Conservation (phyloP, 176 grass and related monocot species). For the Musa schizocarpa region DNA sequence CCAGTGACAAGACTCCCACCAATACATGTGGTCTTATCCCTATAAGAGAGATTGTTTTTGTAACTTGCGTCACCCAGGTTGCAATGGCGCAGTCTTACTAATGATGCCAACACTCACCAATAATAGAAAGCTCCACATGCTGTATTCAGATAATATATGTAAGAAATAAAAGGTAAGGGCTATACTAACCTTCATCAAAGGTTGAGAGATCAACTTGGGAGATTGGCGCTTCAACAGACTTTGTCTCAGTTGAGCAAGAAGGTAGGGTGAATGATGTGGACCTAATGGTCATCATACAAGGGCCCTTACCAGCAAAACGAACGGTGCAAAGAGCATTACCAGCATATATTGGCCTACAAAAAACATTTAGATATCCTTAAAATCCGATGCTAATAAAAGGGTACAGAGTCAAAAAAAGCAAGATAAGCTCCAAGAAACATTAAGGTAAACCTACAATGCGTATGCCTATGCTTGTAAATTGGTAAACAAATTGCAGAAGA, state of each 20-base stretch:
- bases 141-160: neutral
- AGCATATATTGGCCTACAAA: constrained; percentile 88
- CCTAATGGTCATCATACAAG: constrained; percentile 87
- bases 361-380: neutral
- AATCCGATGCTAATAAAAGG: neutral
- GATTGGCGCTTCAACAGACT: constrained; percentile 55
- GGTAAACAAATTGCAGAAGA: too few species aligned
- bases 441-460: too few species aligned
- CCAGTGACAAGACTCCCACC: too few species aligned
- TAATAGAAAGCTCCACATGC: neutral
- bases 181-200: constrained; percentile 75
- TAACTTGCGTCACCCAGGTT: too few species aligned
- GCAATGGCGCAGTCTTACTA: too few species aligned
- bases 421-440: too few species aligned
- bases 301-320: constrained; percentile 52
- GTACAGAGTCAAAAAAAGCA: too few species aligned
- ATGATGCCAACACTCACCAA: too few species aligned
- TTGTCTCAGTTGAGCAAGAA: constrained; percentile 27
- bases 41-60: too few species aligned
- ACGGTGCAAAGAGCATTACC: constrained; percentile 95
- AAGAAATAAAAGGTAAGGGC: constrained; percentile 22
- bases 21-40: too few species aligned
- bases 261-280: constrained; percentile 66
- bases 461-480: too few species aligned
- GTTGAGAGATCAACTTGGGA: constrained; percentile 82